These are phyloP conservation scores for Solanum tarijense DNA, from an alignment of 257 asterid genomes.

Conservation along the genomic window DNA sequence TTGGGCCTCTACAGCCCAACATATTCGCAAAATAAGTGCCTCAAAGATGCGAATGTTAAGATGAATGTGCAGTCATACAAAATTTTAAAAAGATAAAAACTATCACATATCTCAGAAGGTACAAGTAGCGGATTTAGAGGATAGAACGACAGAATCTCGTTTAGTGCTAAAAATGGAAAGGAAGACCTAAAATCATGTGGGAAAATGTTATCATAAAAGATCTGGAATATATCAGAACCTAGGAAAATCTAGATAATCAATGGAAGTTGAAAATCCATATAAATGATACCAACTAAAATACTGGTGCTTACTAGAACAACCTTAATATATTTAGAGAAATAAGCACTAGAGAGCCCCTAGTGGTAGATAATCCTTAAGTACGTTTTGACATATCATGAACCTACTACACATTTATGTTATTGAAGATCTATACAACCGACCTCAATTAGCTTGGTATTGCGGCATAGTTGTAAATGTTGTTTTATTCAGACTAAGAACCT, in stretches of 20 bases:
- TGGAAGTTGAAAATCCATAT: background rate
- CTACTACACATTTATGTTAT: background rate
- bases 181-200: background rate
- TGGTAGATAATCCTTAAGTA: background rate
- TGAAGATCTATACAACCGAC: background rate
- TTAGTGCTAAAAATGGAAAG: background rate
- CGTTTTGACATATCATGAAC: background rate
- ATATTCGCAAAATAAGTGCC: background rate
- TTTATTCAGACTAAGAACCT: background rate
- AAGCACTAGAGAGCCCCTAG: background rate
- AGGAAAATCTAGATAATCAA: background rate
- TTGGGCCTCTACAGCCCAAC: background rate
- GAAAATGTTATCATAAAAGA: background rate
- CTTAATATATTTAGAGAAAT: background rate
- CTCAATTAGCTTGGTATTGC: background rate
- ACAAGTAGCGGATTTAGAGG: background rate
- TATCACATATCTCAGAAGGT: background rate
- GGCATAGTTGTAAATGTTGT: background rate
- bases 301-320: background rate
- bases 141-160: background rate
- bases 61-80: background rate
- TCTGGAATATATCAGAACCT: background rate
- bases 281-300: background rate
- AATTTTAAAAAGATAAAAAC: background rate
- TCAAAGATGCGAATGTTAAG: background rate